Percentiles rank a stretch among this genome's conserved stretches.
Evolutionary conservation across 108 stramenopile species (phyloP).

Genomic region (Nitzschia palea): DNA sequence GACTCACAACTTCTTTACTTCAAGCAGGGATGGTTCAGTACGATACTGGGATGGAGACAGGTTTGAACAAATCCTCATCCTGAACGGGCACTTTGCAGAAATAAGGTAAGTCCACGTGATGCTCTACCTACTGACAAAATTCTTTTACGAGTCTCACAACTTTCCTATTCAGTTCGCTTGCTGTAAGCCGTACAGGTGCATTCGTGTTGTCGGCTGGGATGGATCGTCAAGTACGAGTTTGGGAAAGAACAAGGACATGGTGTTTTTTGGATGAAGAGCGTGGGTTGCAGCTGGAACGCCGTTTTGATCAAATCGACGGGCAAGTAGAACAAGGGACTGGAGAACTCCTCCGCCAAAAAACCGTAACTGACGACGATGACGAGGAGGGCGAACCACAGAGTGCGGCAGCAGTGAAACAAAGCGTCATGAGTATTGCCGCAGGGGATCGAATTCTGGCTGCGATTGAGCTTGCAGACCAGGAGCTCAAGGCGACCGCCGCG

Average conservation of each 20-base stretch:
- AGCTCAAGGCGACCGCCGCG: conserved; percentile 61
- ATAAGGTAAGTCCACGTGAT: conserved; percentile 32
- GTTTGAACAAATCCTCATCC: conserved; percentile 91
- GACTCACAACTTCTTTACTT: conserved; percentile 96
- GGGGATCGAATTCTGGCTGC: conserved; percentile 96
- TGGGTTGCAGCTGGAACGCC: conserved; percentile 87
- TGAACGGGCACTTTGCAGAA: conserved; percentile 88
- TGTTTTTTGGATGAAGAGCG: conserved; percentile 97
- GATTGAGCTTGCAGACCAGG: conserved; percentile 87
- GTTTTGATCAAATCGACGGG: conserved; percentile 80
- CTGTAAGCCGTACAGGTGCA: conserved; percentile 83
- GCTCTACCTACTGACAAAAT: neutral
- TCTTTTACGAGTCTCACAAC: neutral
- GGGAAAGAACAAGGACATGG: conserved; percentile 95
- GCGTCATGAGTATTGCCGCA: conserved; percentile 80
- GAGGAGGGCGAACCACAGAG: conserved; percentile 73
- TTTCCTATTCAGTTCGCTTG: conserved; percentile 58
- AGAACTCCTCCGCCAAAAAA: conserved; percentile 45
- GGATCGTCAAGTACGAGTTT: conserved; percentile 95
- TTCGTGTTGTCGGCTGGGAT: conserved; percentile 88
- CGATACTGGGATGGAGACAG: conserved; percentile 98
- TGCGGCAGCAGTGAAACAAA: conserved; percentile 83
- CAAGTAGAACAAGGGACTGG: conserved; percentile 55
- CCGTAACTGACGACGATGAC: conserved; percentile 45
- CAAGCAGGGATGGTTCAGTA: conserved; percentile 92